Evolutionary conservation across 2,329 filamentous ascomycete genomes (phyloP).

Genomic region (Exophiala lecanii-corni): DNA sequence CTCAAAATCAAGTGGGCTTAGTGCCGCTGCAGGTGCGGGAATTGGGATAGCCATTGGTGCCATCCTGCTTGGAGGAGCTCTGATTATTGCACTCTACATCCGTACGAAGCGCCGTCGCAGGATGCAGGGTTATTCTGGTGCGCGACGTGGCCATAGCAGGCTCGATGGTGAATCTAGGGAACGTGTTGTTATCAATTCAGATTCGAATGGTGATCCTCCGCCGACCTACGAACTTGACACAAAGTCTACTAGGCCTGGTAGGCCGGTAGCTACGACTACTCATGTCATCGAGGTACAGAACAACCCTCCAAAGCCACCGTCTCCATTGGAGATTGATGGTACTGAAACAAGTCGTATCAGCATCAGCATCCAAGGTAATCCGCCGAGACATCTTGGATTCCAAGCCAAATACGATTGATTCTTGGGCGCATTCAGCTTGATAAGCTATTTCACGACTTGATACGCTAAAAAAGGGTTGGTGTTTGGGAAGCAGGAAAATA

Average conservation of each 20-base stretch:
- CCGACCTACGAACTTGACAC: constrained; percentile 21
- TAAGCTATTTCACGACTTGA: no score
- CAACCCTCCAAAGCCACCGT: constrained; percentile 13
- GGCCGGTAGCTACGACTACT: not conserved
- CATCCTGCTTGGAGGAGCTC: constrained; percentile 15
- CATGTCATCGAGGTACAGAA: constrained; percentile 10
- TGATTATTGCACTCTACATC: constrained; percentile 15
- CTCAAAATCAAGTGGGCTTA: constrained; percentile 12
- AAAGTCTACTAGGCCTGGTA: constrained; percentile 7
- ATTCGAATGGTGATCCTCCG: constrained; percentile 12
- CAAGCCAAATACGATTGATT: constrained; percentile 3
- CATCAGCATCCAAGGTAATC: constrained; percentile 18
- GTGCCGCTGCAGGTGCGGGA: constrained; percentile 17
- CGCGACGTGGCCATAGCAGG: constrained; percentile 3
- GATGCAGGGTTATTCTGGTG: not conserved
- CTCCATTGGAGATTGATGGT: constrained; percentile 21
- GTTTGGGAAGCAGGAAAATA: no score
- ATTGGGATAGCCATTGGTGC: constrained; percentile 24
- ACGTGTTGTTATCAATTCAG: constrained; percentile 1
- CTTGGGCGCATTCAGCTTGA: no score
- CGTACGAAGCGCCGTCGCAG: constrained; percentile 15
- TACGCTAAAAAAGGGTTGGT: no score
- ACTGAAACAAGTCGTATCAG: constrained; percentile 18
- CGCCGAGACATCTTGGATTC: constrained; percentile 10
- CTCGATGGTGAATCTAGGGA: constrained; percentile 8